These are phyloP conservation scores for Guillardia theta DNA, from an alignment of 78 protist species.

Conservation along the genomic window DNA sequence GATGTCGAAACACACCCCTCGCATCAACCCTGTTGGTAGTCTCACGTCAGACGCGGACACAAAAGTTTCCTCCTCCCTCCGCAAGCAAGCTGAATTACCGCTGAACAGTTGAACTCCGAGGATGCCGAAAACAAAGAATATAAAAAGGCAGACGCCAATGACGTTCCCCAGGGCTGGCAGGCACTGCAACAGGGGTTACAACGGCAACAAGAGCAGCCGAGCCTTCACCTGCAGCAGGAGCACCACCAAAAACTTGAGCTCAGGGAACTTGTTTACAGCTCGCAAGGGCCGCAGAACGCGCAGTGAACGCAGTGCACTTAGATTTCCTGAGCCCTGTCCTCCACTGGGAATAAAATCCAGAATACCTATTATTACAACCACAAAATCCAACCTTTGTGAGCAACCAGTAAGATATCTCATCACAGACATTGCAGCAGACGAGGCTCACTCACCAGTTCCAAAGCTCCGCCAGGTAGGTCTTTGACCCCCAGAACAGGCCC, in stretches of 20 bases:
- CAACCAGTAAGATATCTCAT: too few relatives aligned
- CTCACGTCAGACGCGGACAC: background rate
- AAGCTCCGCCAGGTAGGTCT: background rate
- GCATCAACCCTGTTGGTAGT: background rate
- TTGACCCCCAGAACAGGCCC: background rate
- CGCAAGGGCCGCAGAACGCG: slow-evolving; percentile 33
- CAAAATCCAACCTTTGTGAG: background rate
- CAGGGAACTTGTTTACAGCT: background rate
- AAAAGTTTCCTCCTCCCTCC: background rate
- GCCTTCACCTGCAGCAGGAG: background rate
- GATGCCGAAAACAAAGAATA: slow-evolving; percentile 29
- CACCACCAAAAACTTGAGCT: background rate
- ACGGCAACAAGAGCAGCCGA: background rate
- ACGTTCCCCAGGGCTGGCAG: background rate
- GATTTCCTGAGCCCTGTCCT: background rate
- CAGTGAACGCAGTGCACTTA: background rate
- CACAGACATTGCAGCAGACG: too few relatives aligned
- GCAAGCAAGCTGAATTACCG: too few relatives aligned
- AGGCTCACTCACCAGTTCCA: too few relatives aligned
- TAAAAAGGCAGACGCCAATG: background rate
- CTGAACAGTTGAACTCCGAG: slow-evolving; percentile 2
- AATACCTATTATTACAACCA: background rate
- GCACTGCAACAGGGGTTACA: background rate
- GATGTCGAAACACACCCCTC: background rate
- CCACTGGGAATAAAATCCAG: background rate